Base-by-base conservation (phyloP, 2,329 filamentous ascomycete genomes). In the Colletotrichum costaricense region DNA sequence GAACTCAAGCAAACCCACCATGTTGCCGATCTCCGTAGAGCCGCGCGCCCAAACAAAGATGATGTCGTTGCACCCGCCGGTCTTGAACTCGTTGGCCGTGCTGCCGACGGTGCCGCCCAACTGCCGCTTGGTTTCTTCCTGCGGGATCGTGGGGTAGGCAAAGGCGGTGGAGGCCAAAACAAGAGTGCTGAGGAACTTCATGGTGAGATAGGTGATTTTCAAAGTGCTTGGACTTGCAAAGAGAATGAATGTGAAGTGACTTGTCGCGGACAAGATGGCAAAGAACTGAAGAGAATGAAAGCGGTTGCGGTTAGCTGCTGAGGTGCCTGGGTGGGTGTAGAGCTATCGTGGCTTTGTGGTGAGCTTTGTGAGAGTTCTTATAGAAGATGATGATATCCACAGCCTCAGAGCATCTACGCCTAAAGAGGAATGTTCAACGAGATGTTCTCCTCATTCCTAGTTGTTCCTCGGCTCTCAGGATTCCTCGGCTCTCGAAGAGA, bases 31-130 rank as follows among this genome's bases (percentile, higher is more conserved):
- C 58, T 78, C 75, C 16, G 49, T 67, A 5, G 77, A 73, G 24
- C 76, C 76, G 26, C 77, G 76, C 46, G 76, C 77, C 55, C 71
- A 78, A 64, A 78, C 42, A 52, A 78, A 67, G 22, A 76, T 76
- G 58, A 77, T 63, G 24, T 77, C 76, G 22, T 73, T 67, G 70
- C 77, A 78, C 30, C 76, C 77, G 56, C 72, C 62, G 4, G 63
- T 57, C 28, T 70, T 75, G 65, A 77, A 76, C 54, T 78, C 77
- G 59, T 76, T 77, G 57, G 73, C 65, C 4, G 67, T 74, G 26
- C 46, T 66, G 3, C 74, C 69, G 1, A 75, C 74, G 38, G 38
- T 42, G 2, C 52, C 46, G 14, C 66, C 66, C 11, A 69, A 30
- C 33, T 69, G 66, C 1, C 66, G 46, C 66, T 57, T 69, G 49